These are phyloP conservation scores for Nemania sp. DNA, from an alignment of 2,329 filamentous ascomycete species.

Conservation along the genomic window DNA sequence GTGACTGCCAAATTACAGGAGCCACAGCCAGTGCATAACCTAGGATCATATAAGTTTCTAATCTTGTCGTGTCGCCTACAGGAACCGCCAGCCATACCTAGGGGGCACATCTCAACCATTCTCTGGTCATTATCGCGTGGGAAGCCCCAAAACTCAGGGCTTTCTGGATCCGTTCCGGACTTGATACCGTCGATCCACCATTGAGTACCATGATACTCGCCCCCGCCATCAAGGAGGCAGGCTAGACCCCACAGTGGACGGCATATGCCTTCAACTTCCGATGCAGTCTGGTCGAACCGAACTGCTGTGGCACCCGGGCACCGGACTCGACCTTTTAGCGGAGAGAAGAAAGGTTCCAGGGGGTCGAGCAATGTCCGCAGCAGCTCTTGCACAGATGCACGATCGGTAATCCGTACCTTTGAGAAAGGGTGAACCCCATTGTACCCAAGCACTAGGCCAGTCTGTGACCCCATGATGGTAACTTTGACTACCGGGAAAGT, in stretches of 20 bases:
- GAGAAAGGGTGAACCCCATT: conserved; percentile 67
- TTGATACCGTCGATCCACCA: conserved; percentile 78
- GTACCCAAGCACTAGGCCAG: conserved; percentile 63
- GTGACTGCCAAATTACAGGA: conserved; percentile 72
- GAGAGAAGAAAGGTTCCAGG: conserved; percentile 78
- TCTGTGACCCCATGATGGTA: conserved; percentile 47
- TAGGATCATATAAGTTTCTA: conserved; percentile 38
- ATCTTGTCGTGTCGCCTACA: conserved; percentile 11
- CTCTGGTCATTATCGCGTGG: conserved; percentile 82
- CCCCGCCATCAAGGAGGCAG: conserved; percentile 75
- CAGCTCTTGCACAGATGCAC: conserved; percentile 69
- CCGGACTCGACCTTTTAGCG: conserved; percentile 72
- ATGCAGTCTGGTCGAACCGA: conserved; percentile 80
- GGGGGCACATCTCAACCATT: conserved; percentile 87
- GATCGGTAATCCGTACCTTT: conserved; percentile 62
- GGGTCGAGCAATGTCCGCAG: conserved; percentile 75
- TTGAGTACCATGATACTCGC: conserved; percentile 71
- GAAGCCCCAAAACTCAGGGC: conserved; percentile 80
- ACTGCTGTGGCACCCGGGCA: conserved; percentile 78
- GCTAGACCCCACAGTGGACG: conserved; percentile 82
- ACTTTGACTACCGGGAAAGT: neutral
- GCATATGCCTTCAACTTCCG: conserved; percentile 81
- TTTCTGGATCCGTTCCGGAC: conserved; percentile 76
- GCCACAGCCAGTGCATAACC: conserved; percentile 79
- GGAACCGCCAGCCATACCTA: conserved; percentile 59